phyloP scores from a whole-genome alignment of 306 rosid species.

The Quercus wislizeni region DNA sequence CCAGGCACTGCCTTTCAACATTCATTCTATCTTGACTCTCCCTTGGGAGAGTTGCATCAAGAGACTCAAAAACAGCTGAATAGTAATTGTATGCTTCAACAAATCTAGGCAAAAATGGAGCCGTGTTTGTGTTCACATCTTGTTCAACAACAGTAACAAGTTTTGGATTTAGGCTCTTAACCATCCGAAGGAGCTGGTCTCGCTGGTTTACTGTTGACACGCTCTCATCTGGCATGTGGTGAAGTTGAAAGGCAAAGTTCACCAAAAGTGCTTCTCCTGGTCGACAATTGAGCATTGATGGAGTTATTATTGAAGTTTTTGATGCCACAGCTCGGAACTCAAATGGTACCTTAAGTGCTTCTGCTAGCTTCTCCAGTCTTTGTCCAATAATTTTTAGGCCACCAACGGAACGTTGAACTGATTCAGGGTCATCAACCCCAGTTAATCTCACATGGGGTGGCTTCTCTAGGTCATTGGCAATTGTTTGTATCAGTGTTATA shows the following conservation, averaged over 20 bases:
- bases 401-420: slow-evolving; percentile 82
- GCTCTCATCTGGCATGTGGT: slow-evolving; percentile 98
- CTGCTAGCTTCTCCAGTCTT: slow-evolving; percentile 83
- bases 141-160: slow-evolving; percentile 92
- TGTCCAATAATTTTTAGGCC: slow-evolving; percentile 85
- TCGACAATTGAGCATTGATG: slow-evolving; percentile 66
- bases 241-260: slow-evolving; percentile 92
- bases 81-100: slow-evolving; percentile 81
- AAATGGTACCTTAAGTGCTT: slow-evolving; percentile 58
- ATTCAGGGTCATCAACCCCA: slow-evolving; percentile 91
- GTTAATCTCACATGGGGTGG: slow-evolving; percentile 71
- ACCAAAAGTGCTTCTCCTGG: slow-evolving; percentile 85
- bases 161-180: slow-evolving; percentile 83
- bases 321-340: slow-evolving; percentile 82
- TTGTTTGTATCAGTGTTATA: slow-evolving; percentile 68
- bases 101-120: slow-evolving; percentile 81
- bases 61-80: slow-evolving; percentile 83
- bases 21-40: slow-evolving; percentile 90
- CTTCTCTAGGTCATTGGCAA: slow-evolving; percentile 57
- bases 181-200: slow-evolving; percentile 91
- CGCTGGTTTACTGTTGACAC: slow-evolving; percentile 80
- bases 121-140: slow-evolving; percentile 86
- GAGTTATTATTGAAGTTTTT: slow-evolving; percentile 55
- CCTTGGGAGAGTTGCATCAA: slow-evolving; percentile 86
- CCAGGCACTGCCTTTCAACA: slow-evolving; percentile 92